Conservation (phyloP, 345 rosid species). For the Dipteronia sinensis region DNA sequence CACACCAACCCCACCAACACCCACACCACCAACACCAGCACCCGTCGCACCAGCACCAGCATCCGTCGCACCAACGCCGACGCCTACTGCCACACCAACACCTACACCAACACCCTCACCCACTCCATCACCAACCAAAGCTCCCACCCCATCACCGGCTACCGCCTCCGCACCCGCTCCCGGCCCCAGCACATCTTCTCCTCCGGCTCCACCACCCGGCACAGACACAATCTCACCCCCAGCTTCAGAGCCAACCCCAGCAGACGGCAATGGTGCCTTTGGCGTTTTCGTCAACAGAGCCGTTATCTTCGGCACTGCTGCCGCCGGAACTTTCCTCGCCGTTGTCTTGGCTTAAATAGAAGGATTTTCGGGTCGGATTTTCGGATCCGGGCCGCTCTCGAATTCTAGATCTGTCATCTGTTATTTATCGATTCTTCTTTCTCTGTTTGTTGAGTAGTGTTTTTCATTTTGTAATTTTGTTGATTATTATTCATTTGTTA, state of each 20-base stretch:
- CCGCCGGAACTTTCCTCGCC: constrained; percentile 55
- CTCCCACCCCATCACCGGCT: constrained; percentile 43
- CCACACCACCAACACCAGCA: constrained; percentile 26
- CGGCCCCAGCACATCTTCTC: constrained; percentile 5
- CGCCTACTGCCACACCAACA: constrained; percentile 24
- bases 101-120: constrained; percentile 27
- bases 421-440: constrained; percentile 7
- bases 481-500: constrained; percentile 25
- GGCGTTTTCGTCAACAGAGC: constrained; percentile 35
- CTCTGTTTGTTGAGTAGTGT: constrained; percentile 21
- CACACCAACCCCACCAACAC: constrained; percentile 31
- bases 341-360: constrained; percentile 52
- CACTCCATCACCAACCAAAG: constrained; percentile 23
- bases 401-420: constrained; percentile 23
- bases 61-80: constrained; percentile 36
- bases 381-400: background rate
- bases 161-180: constrained; percentile 31
- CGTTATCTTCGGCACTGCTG: constrained; percentile 39
- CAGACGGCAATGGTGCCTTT: constrained; percentile 39
- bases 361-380: background rate
- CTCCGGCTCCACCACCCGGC: constrained; percentile 29
- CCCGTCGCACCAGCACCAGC: constrained; percentile 34
- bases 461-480: constrained; percentile 3
- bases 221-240: constrained; percentile 7
- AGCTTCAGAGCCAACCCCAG: constrained; percentile 20